Conservation (phyloP, 208 protist genomes). For the Trypanosoma congolense region DNA sequence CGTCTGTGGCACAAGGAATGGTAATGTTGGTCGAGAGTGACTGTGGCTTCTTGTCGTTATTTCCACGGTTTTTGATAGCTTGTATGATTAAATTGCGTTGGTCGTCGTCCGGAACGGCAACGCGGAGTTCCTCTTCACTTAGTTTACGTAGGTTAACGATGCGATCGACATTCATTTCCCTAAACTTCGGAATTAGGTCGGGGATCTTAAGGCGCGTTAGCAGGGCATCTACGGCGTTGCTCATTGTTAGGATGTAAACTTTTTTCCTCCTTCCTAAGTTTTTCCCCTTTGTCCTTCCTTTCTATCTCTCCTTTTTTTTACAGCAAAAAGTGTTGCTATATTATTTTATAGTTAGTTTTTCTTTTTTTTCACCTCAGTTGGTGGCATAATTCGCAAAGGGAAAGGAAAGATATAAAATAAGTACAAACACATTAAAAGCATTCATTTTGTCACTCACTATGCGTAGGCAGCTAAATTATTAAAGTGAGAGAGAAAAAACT, state of each 20-base stretch:
- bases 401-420: no score
- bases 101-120: slow-evolving; percentile 68
- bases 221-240: slow-evolving; percentile 66
- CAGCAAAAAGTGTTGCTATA: neutral
- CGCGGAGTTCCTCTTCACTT: slow-evolving; percentile 51
- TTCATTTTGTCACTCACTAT: no score
- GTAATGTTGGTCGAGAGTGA: slow-evolving; percentile 23
- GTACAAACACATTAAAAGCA: no score
- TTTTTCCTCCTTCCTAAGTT: neutral
- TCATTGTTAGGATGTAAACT: slow-evolving; percentile 13
- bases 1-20: slow-evolving; percentile 29
- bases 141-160: slow-evolving; percentile 73
- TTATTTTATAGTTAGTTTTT: no score
- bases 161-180: slow-evolving; percentile 63
- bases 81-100: slow-evolving; percentile 60
- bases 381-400: no score
- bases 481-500: no score
- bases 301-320: neutral
- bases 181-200: slow-evolving; percentile 65
- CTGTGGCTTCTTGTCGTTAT: slow-evolving; percentile 30
- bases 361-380: no score
- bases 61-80: slow-evolving; percentile 73
- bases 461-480: no score
- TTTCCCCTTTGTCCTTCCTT: no score
- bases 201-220: slow-evolving; percentile 71